Base-by-base conservation (phyloP, 306 rosid genomes). In the Cajanus cajan region DNA sequence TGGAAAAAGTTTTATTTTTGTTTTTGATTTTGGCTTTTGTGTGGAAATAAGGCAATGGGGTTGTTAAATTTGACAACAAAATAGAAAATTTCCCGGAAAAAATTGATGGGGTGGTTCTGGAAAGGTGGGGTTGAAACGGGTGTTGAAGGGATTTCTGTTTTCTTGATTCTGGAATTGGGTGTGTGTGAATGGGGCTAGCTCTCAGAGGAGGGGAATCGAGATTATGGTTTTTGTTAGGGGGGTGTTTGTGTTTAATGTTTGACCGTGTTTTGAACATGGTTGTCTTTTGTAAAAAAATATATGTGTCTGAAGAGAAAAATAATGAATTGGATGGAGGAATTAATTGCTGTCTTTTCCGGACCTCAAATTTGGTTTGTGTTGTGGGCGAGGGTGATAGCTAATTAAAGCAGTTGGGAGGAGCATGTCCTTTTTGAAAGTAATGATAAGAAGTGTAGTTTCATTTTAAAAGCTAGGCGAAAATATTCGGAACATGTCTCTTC, bases 391-490 rank as follows among this genome's bases (percentile, higher is more conserved):
- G 73, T 34, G 45, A 59, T 48, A 59, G 44, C 48, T 74, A 77
- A 71, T 69, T 54, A 50, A 82, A 67, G 68, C 74, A 19, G 84
- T 76, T 85, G 79, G 82, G 65, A 82, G 77, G 45, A 37, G 75
- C 34, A 71, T 80, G 78, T 78, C 52, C 33, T 67, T 48, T 80
- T 69, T 80, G 6, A 71, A 76, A 70, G 18, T 16, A 78, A 43
- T 64, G 73, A 73, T 75, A 74, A 83, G 7, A 74, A 11, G 81
- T 50, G 18, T 31, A 78, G 52, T 82, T 69, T 34, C 48, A 77
- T 59, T 62, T 79, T 81, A 8, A 83, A 81, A 79, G 72, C 82
- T 51, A 39, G 71, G 87, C 84, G 62, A 14, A 72, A 69, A 11
- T 55, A 36, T 68, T 18, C 70, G 78, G 63, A 76, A 31, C 57